Base-by-base conservation (phyloP, 2,329 filamentous ascomycete species). In the Fusarium chuoi region DNA sequence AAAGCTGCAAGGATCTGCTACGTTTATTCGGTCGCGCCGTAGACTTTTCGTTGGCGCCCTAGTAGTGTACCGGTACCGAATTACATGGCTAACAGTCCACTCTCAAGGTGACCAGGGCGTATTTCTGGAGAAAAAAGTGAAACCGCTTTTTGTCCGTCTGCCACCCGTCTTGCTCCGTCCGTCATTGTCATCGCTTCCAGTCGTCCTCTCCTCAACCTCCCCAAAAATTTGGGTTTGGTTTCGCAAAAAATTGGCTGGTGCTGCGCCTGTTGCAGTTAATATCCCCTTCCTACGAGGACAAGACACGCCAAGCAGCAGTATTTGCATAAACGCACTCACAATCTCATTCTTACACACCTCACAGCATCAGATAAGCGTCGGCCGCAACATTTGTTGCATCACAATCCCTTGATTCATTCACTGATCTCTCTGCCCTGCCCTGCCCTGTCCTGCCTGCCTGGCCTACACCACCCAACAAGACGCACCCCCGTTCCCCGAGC, bases 11-110 rank as follows among this genome's bases (percentile, higher is more conserved):
- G 70, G 69, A 68, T 71, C 63, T 71, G 46, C 68, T 68, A 73
- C 64, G 61, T 71, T 71, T 56, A 77, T 70, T 77, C 75, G 70
- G 75, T 57, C 72, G 70, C 64, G 72, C 75, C 75, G 74, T 75
- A 76, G 65, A 75, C 65, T 75, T 77, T 72, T 72, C 70, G 70
- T 72, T 72, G 70, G 70, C 69, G 70, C 69, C 69, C 64, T 68
- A 70, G 59, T 58, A 70, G 49, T 56, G 56, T 56, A 52, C 61
- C 26, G 38, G 51, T 63, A 54, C 63, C 51, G 63, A 52, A 62
- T 52, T 62, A 56, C 61, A 54, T 67, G 65, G 65, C 67, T 67
- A 71, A 72, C 55, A 66, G 66, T 70, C 67, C 66, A 71, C 68
- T 69, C 65, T 69, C 48, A 52, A 57, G 62, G 64, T 62, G 69